Evolutionary conservation across 164 flowering plant species (phyloP), one percentile per base, ranked within the genome.

Genomic region (Hamamelis virginiana): DNA sequence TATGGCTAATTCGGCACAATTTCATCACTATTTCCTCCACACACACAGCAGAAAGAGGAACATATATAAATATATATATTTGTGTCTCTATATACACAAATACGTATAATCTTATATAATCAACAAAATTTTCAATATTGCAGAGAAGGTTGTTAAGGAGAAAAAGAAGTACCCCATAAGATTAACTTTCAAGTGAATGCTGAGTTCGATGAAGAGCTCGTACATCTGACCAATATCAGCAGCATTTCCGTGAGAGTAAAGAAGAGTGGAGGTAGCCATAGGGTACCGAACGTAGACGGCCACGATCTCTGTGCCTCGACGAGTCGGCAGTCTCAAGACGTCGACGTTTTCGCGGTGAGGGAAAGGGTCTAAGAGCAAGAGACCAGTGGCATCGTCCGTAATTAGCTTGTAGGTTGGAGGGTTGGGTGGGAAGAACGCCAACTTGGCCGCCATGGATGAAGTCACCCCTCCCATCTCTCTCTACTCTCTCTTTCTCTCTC

Each of bases 151-250:
- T 33, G 41, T 33, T 2, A 19, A 28, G 33, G 33, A 52, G 6
- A 58, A 63, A 58, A 18, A 12, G 58, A 23, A 18, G 22, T 77
- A 86, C 92, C 92, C 92, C 81, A 88, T 63, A 50, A 88, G 70
- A 78, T 88, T 88, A 60, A 88, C 82, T 21, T 78, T 78, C 77
- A 88, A 77, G 69, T 80, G 87, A 60, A 85, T 75, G 75, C 92
- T 88, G 59, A 88, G 65, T 61, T 88, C 89, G 68, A 86, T 27
- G 78, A 88, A 88, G 19, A 86, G 85, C 84, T 88, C 89, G 59
- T 86, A 88, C 92, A 88, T 86, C 80, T 86, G 90, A 9, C 92
- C 92, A 23, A 88, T 75, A 76, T 88, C 92, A 27, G 92, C 87
- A 15, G 92, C 92, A 60, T 88, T 86, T 0, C 92, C 92, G 68